Percentiles rank a stretch among this genome's conserved stretches.
These are phyloP conservation scores for Polygonum maritimum DNA, from an alignment of 148 eudicot genomes.

Conservation along the genomic window DNA sequence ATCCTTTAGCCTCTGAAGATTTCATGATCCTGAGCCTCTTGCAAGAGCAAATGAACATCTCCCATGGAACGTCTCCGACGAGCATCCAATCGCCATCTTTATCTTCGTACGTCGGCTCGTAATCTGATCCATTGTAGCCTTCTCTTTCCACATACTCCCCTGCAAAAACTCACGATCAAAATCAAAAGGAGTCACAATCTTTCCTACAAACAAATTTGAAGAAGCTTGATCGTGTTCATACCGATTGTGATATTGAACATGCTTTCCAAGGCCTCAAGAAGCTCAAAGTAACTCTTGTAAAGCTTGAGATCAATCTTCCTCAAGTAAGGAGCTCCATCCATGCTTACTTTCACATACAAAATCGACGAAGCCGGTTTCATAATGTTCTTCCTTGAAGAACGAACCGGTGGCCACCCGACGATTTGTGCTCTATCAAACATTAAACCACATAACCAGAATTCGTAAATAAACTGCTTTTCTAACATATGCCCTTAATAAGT, in stretches of 20 bases:
- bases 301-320: conserved; percentile 38
- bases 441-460: too few species aligned
- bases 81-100: conserved; percentile 57
- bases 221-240: not conserved
- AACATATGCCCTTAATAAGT: not conserved
- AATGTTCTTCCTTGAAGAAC: conserved; percentile 31
- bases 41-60: conserved; percentile 66
- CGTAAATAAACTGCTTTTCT: not conserved
- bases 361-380: conserved; percentile 9
- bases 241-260: conserved; percentile 39
- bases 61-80: conserved; percentile 90
- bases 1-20: conserved; percentile 70
- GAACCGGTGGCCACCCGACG: conserved; percentile 45
- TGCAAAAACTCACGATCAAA: not conserved
- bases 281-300: conserved; percentile 29
- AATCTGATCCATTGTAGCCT: conserved; percentile 30
- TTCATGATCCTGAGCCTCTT: conserved; percentile 76
- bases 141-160: conserved; percentile 23
- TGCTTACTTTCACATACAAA: conserved; percentile 37
- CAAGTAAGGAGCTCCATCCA: conserved; percentile 46
- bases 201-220: not conserved
- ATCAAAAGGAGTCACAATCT: not conserved
- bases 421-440: conserved; percentile 22
- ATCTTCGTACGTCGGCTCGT: conserved; percentile 30
- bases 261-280: conserved; percentile 25